Evolutionary conservation across 768 basidiomycete genomes (phyloP), one percentile per base, ranked within the genome.

Genomic region (Filobasidium floriforme): DNA sequence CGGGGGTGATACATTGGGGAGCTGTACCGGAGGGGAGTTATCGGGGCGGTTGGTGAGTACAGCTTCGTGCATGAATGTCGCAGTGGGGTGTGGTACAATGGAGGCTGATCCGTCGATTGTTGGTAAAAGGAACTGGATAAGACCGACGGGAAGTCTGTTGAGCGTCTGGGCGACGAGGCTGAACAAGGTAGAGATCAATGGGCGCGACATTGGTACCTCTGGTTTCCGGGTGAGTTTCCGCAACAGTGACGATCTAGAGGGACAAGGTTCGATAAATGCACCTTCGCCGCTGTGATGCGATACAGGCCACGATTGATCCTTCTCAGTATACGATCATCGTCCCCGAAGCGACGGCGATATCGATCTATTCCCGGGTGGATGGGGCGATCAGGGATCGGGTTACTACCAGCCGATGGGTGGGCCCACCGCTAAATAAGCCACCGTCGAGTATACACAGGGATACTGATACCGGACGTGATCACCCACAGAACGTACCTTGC

Each of bases 1-100:
- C 73, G 7, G 77, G 77, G 0, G 65, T 52, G 18, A 61, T 78
- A 1, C 75, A 78, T 59, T 78, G 77, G 77, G 77, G 77, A 9
- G 77, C 70, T 6, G 72, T 64, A 40, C 75, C 75, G 0, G 14
- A 32, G 0, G 67, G 44, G 10, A 54, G 61, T 2, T 75, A 69
- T 59, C 51, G 63, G 7, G 77, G 77, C 7, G 62, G 71, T n/a
- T 78, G 76, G 77, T 78, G 43, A 71, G 77, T 70, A n/a, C n/a
- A n/a, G n/a, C n/a, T n/a, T n/a, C n/a, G n/a, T n/a, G n/a, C n/a
- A n/a, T n/a, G n/a, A n/a, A n/a, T n/a, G n/a, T n/a, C n/a, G n/a
- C n/a, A n/a, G n/a, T n/a, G n/a, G n/a, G n/a, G n/a, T n/a, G n/a
- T n/a, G n/a, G n/a, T n/a, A n/a, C n/a, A n/a, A n/a, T n/a, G n/a